Evolutionary conservation across 2,329 filamentous ascomycete genomes (phyloP).

Genomic region (Hypoxylon sp.): DNA sequence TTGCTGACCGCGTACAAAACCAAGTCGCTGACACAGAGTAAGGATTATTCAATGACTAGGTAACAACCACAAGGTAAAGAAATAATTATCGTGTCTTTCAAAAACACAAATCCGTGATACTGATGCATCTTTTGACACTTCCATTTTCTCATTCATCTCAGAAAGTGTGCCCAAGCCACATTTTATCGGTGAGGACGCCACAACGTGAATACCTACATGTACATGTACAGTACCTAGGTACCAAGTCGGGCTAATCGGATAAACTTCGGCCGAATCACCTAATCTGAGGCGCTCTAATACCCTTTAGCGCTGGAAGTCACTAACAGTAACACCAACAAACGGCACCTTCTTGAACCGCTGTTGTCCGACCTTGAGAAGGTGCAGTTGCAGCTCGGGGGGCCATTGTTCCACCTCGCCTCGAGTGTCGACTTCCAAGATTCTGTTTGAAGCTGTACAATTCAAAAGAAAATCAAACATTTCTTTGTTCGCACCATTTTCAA

Average conservation of each 20-base stretch:
- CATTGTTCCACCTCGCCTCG: conserved; percentile 25
- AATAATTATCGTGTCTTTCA: no score
- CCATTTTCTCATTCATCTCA: no score
- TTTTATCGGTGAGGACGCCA: no score
- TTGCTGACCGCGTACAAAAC: no score
- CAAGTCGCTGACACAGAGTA: no score
- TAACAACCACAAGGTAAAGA: no score
- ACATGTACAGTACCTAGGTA: no score
- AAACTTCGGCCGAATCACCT: neutral
- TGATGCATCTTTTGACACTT: no score
- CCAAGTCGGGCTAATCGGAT: neutral
- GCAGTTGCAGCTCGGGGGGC: conserved; percentile 6
- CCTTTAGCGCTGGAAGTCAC: neutral
- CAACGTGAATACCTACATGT: neutral
- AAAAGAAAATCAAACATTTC: neutral
- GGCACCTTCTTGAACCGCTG: conserved; percentile 10
- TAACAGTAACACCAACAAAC: conserved; percentile 13
- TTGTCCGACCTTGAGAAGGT: conserved; percentile 11
- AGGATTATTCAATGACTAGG: no score
- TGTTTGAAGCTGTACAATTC: conserved; percentile 1
- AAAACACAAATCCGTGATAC: no score
- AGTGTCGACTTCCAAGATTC: conserved; percentile 2
- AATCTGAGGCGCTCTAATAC: neutral
- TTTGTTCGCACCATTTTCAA: neutral
- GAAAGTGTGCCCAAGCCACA: no score